Base-by-base conservation (phyloP, 2,329 filamentous ascomycete species). In the Nothophoma quercina region DNA sequence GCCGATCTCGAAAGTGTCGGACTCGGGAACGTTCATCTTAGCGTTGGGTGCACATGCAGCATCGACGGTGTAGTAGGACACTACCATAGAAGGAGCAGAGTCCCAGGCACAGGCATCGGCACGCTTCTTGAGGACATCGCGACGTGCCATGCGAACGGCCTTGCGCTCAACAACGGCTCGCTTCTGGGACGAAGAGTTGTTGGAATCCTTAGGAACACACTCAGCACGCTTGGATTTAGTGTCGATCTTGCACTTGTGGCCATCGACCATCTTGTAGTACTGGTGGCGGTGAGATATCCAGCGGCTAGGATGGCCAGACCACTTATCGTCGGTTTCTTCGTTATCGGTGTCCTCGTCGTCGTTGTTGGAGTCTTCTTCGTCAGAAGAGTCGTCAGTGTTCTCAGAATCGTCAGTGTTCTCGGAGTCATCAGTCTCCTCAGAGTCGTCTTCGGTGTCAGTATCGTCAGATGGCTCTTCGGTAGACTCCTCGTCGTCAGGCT, bases 41-140 rank as follows among this genome's bases (percentile, higher is more conserved):
- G 64, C 64, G 12, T 71, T 72, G 9, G 68, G 68, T 10, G 68
- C 53, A 55, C 78, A 80, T 13, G 59, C 55, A 28, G 68, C 67
- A 21, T 75, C 76, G 13, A 71, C 68, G 7, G 68, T 72, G 55
- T 74, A 71, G 57, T 78, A 75, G 10, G 70, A 67, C 40, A 77
- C 67, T 15, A 77, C 69, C 75, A 80, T 78, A 16, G 68, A 59
- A 2, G 78, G 77, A 2, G 78, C 76, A 8, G 64, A 50, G 19
- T 59, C 51, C 64, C 73, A 80, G 10, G 74, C 62, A 12, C 76
- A 66, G 8, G 62, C 61, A 46, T 70, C 64, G 4, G 65, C 55
- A 18, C 68, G 68, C 46, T 72, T 71, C 47, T 60, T 58, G 13
- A 64, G 51, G 2, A 60, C 55, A 13, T 63, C 68, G 54, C 69